A percentile compares a stretch with the other conserved stretches of the same genome.
These are phyloP conservation scores for Sporobolomyces phaffii DNA, from an alignment of 768 basidiomycete species.

Conservation along the genomic window DNA sequence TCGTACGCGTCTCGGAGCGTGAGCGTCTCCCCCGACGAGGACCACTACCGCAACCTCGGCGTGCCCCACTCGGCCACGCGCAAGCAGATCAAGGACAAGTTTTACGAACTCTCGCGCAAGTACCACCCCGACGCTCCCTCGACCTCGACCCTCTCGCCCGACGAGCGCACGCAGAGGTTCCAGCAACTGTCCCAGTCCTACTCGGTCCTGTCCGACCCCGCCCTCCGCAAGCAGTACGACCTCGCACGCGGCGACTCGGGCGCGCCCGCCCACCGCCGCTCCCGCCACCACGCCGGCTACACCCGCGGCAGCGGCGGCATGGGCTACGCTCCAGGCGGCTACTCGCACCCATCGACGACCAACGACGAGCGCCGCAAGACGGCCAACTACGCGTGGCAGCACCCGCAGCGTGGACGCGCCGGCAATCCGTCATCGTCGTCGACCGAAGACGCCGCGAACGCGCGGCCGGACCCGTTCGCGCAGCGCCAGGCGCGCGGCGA, in stretches of 20 bases:
- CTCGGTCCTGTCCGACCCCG: conserved; percentile 33
- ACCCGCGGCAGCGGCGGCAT: conserved; percentile 11
- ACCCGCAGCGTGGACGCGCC: conserved; percentile 10
- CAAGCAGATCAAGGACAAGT: conserved; percentile 31
- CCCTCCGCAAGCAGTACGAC: conserved; percentile 24
- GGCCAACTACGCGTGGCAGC: conserved; percentile 39
- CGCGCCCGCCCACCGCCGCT: neutral
- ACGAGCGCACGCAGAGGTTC: conserved; percentile 21
- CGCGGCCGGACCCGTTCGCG: conserved; percentile 29
- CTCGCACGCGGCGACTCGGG: conserved; percentile 3
- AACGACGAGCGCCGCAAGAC: conserved; percentile 30
- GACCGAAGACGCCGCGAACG: neutral
- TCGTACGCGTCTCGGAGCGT: conserved; percentile 1
- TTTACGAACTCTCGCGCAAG: conserved; percentile 38
- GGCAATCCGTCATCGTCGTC: neutral
- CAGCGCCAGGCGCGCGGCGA: neutral
- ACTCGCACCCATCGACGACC: conserved; percentile 6
- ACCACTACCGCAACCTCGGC: conserved; percentile 32
- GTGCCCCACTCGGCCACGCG: neutral
- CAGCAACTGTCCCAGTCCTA: conserved; percentile 33
- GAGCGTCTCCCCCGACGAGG: conserved; percentile 14
- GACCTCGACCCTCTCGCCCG: conserved; percentile 29
- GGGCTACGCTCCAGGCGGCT: conserved; percentile 8
- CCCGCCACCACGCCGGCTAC: conserved; percentile 16
- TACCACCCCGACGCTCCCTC: conserved; percentile 37